These are phyloP conservation scores for Angomonas ambiguus DNA, from an alignment of 208 protist species.

Conservation along the genomic window DNA sequence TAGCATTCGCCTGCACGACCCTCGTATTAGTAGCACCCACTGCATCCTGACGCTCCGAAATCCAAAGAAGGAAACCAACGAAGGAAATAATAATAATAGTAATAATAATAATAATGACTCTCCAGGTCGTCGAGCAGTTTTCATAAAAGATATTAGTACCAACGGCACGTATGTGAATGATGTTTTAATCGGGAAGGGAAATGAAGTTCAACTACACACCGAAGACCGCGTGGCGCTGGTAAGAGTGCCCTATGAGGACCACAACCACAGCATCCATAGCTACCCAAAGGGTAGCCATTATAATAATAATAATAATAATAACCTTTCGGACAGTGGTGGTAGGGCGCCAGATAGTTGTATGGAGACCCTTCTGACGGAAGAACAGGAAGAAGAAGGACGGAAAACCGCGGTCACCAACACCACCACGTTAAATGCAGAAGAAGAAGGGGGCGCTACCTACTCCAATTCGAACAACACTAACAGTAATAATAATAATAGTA, in stretches of 20 bases:
- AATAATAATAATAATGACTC: neutral
- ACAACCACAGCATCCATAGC: neutral
- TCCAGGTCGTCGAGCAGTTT: constrained; percentile 17
- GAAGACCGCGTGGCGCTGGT: constrained; percentile 65
- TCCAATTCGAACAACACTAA: too few relatives aligned
- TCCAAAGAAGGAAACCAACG: neutral
- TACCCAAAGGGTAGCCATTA: too few relatives aligned
- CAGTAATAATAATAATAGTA: constrained; percentile 14
- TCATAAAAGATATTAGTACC: constrained; percentile 55
- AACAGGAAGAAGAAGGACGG: too few relatives aligned
- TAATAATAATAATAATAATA: too few relatives aligned
- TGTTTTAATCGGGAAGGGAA: constrained; percentile 37
- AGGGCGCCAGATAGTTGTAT: too few relatives aligned
- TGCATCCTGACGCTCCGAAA: neutral
- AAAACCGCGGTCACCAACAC: too few relatives aligned
- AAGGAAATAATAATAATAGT: neutral
- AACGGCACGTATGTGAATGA: constrained; percentile 84
- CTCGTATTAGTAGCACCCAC: neutral
- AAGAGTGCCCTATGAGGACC: constrained; percentile 15
- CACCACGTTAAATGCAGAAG: neutral
- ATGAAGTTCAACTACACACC: constrained; percentile 36
- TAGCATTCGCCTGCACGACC: neutral
- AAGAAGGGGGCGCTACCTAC: too few relatives aligned
- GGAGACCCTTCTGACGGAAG: too few relatives aligned
- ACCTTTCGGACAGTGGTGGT: too few relatives aligned